Evolutionary conservation across 805 yeast species (phyloP), one percentile per base, ranked within the genome.

Genomic region (Cyberlindnera misumaiensis): DNA sequence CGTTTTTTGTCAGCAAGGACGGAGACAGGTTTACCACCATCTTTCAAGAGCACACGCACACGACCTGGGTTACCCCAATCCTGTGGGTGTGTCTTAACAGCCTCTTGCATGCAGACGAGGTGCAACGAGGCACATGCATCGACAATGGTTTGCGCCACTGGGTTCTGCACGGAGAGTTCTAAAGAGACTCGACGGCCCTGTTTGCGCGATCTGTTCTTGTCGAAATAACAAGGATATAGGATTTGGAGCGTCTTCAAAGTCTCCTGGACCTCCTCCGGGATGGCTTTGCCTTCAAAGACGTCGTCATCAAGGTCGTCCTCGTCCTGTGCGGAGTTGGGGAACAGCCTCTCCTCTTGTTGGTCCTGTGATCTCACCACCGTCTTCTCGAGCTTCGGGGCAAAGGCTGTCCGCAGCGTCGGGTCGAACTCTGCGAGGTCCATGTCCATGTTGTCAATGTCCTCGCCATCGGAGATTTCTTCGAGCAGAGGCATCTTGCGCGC

Each of bases 61-160:
- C 97, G 73, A n/a, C 98, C 98, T 4, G 97, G 94, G 56, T 90
- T 90, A 48, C 97, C 95, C 73, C 82, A 93, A 62, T 90, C 97
- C 60, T 89, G 95, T 11, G 97, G 97, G 62, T 90, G 98, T 1
- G 83, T 62, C 64, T 88, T 93, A 43, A 83, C 86, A 44, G 90
- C 78, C 61, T 85, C 93, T 41, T 79, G 68, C 31, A 81, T 66
- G 28, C 63, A 60, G 4, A 52, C 45, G 22, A 65, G 42, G 11
- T 60, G 58, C 14, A 68, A 36, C 4, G 47, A 32, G 18, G 61
- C 55, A 35, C 73, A 70, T 36, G 95, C 97, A 50, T 87, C 95
- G 10, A 81, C 72, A 15, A 90, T 70, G 5, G 83, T 77, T 53
- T 80, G 79, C 2, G 96, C 97, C 46, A 90, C 65, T 5, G 98